Percentiles rank a stretch among this genome's conserved stretches.
phyloP scores from a whole-genome alignment of 2,329 filamentous ascomycete species.

The Lachnellula cervina region DNA sequence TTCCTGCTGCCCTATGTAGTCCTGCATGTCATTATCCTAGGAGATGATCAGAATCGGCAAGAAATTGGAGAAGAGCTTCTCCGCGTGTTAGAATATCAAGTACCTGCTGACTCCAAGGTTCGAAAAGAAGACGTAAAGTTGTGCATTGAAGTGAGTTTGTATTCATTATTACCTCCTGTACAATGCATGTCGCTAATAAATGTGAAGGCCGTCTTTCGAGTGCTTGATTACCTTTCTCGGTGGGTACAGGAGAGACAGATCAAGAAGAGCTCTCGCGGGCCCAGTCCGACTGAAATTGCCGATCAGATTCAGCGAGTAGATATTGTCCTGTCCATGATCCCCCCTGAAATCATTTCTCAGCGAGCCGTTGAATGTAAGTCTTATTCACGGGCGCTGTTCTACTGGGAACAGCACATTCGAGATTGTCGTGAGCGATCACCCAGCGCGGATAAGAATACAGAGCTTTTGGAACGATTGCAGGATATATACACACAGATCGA shows the following conservation, averaged over 20 bases:
- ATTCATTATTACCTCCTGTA: not conserved
- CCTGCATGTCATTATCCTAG: conserved; percentile 75
- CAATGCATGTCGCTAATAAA: conserved; percentile 20
- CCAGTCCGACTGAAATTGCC: conserved; percentile 38
- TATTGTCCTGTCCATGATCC: conserved; percentile 62
- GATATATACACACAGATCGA: conserved; percentile 97
- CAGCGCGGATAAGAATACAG: conserved; percentile 47
- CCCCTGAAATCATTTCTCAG: conserved; percentile 68
- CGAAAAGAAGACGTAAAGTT: conserved; percentile 73
- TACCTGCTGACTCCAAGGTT: conserved; percentile 47
- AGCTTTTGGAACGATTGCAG: conserved; percentile 73
- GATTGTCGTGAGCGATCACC: conserved; percentile 32
- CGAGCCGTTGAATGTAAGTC: conserved; percentile 92
- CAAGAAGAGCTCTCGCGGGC: conserved; percentile 12
- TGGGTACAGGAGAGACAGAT: conserved; percentile 70
- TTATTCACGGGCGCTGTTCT: conserved; percentile 85
- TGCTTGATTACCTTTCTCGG: conserved; percentile 84
- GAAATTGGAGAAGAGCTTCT: conserved; percentile 70
- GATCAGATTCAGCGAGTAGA: conserved; percentile 59
- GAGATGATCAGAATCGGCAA: conserved; percentile 56
- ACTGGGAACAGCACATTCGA: conserved; percentile 87
- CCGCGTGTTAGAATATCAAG: conserved; percentile 60
- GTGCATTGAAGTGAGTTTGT: conserved; percentile 70
- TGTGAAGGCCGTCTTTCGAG: conserved; percentile 75
- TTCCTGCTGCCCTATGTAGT: conserved; percentile 87